Base-by-base conservation (phyloP, 2,329 filamentous ascomycete species). In the Curvularia sp. region DNA sequence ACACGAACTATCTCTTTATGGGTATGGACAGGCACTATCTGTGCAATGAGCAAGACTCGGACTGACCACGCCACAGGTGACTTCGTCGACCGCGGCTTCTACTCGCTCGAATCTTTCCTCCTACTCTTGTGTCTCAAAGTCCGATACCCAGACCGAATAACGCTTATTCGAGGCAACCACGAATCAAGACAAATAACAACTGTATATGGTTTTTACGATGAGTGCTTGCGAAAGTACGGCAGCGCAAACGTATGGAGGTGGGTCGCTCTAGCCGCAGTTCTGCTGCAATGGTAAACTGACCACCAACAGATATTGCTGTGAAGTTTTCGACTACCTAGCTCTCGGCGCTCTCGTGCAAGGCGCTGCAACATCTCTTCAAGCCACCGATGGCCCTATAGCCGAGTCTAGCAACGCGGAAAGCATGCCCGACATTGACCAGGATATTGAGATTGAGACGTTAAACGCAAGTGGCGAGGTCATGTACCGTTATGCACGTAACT, bases 1-100 rank as follows among this genome's bases (percentile, higher is more conserved):
- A 97, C 73, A 97, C 93, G 30, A 97, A 96, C 74, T 97, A 97
- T 78, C 86, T 97, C 3, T 97, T 97, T 80, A 97, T 97, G 92
- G 93, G 89, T 91, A 82, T 65, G 34, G 18, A 39, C 27, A 4
- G 7, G 18, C 30, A 6, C 25, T 19, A 27, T 19, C 6, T 28
- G 28, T 39, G 25, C 5, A 13, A 12, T 10, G 6, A 49, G 9
- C 10, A 15, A 28, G 23, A 39, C 28, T 21, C 10, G 5, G 10
- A 19, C n/a, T 63, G 39, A 65, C 52, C 46, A n/a, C 19, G 3
- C 15, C 8, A 7, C 64, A 92, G 90, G 94, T 75, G 94, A 99
- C 79, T 99, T 97, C 71, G 94, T 99, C 74, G 94, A 99, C 78
- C 91, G 94, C 65, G 94, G 94, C 57, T 99, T 97, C 84, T 99